Evolutionary conservation across 75 land plant genomes (phyloP).

Genomic region (Pinus albicaulis): DNA sequence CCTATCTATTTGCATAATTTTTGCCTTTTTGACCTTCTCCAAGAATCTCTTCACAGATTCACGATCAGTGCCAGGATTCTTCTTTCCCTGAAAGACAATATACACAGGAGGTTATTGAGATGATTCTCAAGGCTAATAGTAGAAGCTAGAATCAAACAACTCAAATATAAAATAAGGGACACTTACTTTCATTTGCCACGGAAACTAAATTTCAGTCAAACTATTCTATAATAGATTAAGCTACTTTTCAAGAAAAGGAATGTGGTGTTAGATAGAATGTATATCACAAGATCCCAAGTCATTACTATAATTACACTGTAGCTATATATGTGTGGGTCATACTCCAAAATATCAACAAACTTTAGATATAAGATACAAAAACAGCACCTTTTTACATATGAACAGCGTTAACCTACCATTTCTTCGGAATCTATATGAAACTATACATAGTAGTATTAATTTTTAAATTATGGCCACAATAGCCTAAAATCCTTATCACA

Average conservation of each 20-base stretch:
- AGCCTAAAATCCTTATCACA: too few relatives aligned
- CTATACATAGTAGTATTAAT: too few relatives aligned
- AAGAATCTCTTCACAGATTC: conserved; percentile 64
- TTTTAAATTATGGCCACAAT: too few relatives aligned
- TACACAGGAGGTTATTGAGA: not conserved
- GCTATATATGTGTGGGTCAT: not conserved
- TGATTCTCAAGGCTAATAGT: not conserved
- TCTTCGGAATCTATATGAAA: too few relatives aligned
- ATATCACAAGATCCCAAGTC: not conserved
- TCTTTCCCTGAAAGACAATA: conserved; percentile 75
- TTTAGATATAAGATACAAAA: not conserved
- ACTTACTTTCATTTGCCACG: not conserved
- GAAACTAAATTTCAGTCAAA: not conserved
- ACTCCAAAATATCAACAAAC: not conserved
- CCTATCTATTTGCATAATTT: conserved; percentile 90
- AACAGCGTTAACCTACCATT: too few relatives aligned
- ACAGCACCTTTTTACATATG: too few relatives aligned
- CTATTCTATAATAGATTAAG: not conserved
- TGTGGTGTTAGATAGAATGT: not conserved
- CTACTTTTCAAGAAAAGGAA: not conserved
- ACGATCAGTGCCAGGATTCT: conserved; percentile 86
- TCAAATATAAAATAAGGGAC: not conserved
- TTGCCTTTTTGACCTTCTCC: conserved; percentile 54
- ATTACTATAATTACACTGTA: too few relatives aligned
- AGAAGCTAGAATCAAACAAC: not conserved